Percentiles rank a stretch among this genome's conserved stretches.
These are phyloP conservation scores for Megacollybia marginata DNA, from an alignment of 768 basidiomycete species.

Conservation along the genomic window DNA sequence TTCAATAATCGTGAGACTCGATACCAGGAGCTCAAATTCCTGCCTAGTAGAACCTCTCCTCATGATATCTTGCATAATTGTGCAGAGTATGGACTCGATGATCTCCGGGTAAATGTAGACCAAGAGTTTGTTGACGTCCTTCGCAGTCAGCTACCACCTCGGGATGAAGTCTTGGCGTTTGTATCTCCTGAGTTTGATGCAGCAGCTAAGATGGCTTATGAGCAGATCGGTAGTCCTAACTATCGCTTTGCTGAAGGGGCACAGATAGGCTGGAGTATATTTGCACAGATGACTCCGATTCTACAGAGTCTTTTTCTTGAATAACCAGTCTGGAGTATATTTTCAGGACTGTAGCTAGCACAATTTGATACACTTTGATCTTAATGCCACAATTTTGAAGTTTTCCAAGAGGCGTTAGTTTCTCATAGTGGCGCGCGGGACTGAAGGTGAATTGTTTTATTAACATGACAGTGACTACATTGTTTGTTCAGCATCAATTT, in stretches of 20 bases:
- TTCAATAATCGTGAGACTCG: no score
- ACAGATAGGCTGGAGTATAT: not conserved
- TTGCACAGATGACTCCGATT: not conserved
- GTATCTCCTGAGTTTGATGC: not conserved
- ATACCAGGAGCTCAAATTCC: no score
- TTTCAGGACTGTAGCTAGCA: no score
- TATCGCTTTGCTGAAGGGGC: not conserved
- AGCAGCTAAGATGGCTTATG: not conserved
- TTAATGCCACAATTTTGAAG: no score
- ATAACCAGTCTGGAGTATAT: no score
- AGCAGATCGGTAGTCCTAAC: not conserved
- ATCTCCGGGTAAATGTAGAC: not conserved
- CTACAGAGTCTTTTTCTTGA: no score
- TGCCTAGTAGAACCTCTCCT: not conserved
- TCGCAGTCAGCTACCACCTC: not conserved
- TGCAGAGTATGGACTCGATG: not conserved
- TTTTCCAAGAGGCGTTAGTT: no score
- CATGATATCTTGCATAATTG: not conserved
- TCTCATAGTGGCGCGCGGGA: no score
- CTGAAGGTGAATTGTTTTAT: no score
- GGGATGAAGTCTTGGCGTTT: not conserved
- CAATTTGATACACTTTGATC: no score
- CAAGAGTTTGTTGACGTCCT: not conserved
- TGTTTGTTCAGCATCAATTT: no score
- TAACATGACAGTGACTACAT: no score